Conservation (phyloP, 192 early-diverging fungal genomes). For the Spizellomyces punctatus region DNA sequence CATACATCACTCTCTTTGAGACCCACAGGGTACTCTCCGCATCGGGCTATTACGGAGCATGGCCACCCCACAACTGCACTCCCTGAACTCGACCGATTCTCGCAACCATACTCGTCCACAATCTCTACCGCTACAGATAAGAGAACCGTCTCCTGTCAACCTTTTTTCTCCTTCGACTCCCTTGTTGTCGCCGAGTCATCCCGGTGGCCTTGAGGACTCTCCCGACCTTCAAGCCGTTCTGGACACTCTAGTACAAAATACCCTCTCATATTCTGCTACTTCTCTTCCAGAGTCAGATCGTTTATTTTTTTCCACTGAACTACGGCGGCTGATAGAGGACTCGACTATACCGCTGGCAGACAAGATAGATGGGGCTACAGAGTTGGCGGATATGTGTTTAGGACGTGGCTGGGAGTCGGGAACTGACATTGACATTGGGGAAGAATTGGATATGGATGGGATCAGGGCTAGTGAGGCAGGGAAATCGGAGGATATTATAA, state of each 20-base stretch:
- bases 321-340: background rate
- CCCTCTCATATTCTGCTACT: background rate
- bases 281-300: background rate
- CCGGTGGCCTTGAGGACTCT: too few relatives aligned
- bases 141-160: too few relatives aligned
- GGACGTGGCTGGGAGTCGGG: conserved; percentile 6
- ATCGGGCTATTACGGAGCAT: too few relatives aligned
- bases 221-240: conserved; percentile 1
- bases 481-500: background rate
- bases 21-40: too few relatives aligned
- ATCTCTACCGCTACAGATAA: too few relatives aligned
- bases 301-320: background rate
- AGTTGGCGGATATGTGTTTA: conserved; percentile 16
- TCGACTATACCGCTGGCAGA: background rate
- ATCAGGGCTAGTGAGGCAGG: background rate
- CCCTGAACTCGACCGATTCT: too few relatives aligned
- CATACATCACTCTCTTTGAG: too few relatives aligned
- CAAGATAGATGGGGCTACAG: conserved; percentile 19
- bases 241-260: background rate
- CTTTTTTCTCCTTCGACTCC: too few relatives aligned
- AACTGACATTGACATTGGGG: background rate
- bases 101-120: too few relatives aligned
- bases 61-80: too few relatives aligned
- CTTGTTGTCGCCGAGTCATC: too few relatives aligned
- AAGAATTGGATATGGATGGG: background rate